Conservation (phyloP, 1,284 basidiomycete genomes). For the Thelephora terrestris region DNA sequence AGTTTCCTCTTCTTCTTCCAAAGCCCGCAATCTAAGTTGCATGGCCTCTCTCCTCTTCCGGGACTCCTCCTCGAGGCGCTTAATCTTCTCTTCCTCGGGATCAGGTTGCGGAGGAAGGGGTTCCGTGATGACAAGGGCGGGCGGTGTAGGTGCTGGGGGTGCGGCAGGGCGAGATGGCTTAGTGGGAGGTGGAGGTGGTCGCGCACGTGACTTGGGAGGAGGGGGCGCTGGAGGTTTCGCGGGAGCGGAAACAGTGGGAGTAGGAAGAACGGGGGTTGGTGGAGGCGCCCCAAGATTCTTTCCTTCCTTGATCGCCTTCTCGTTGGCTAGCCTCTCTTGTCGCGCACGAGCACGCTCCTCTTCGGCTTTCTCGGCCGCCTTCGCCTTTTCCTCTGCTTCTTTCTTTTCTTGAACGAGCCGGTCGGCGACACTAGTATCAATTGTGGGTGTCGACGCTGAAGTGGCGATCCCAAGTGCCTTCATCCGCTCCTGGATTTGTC, state of each 20-base stretch:
- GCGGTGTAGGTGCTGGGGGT: constrained; percentile 33
- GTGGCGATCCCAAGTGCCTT: constrained; percentile 72
- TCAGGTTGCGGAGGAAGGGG: constrained; percentile 30
- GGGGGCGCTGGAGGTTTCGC: constrained; percentile 20
- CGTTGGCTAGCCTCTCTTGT: constrained; percentile 56
- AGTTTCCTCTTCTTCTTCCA: constrained; percentile 63
- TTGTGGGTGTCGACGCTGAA: constrained; percentile 35
- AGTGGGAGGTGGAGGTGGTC: constrained; percentile 24
- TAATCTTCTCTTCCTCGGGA: constrained; percentile 56
- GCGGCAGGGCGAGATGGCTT: constrained; percentile 16
- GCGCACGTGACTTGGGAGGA: constrained; percentile 18
- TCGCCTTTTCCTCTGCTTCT: constrained; percentile 77
- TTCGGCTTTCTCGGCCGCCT: constrained; percentile 66
- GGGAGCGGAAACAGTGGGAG: constrained; percentile 18
- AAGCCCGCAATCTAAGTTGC: not conserved
- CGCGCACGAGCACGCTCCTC: constrained; percentile 66
- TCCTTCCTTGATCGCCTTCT: constrained; percentile 49
- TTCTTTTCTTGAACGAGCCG: constrained; percentile 75
- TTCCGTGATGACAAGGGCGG: constrained; percentile 24
- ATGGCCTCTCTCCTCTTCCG: constrained; percentile 41
- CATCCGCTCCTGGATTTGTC: constrained; percentile 81
- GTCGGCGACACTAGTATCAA: constrained; percentile 76
- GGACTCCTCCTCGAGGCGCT: constrained; percentile 53
- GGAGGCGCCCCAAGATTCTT: constrained; percentile 23
- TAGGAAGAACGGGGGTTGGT: constrained; percentile 26